Base-by-base conservation (phyloP, 2,329 filamentous ascomycete genomes). In the Epichloe sylvatica region DNA sequence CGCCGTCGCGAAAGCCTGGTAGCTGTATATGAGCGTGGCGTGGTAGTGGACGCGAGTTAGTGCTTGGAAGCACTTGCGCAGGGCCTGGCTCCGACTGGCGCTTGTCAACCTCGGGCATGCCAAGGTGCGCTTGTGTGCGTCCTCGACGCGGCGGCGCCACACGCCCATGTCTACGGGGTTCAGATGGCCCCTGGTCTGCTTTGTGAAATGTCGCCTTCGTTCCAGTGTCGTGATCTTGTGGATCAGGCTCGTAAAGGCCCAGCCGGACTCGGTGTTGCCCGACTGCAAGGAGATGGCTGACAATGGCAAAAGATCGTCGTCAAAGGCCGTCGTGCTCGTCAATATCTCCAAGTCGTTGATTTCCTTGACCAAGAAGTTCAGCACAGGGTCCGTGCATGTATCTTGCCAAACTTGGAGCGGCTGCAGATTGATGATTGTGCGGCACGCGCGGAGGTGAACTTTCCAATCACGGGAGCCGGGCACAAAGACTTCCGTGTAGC, bases 21-120 rank as follows among this genome's bases (percentile, higher is more conserved):
- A 56, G 40, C 52, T 52, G 43, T 57, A 57, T 15, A 57, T 51
- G 1, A 57, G 49, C 8, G 47, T 54, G 11, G 56, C 52, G 37
- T 54, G 47, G 35, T 55, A 55, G n/a, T 57, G 52, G 7, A 54
- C 52, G 3, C 51, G 50, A 2, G 54, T 45, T 2, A 56, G 46
- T 1, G 52, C 52, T 6, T 56, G 44, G n/a, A 57, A 55, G 33
- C 42, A 51, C 5, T 46, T 30, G n/a, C 50, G 50, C 19, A 52
- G 33, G 11, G 51, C 37, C 34, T 43, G 49, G 13, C 21, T 33
- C 17, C n/a, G 42, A 43, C 41, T 51, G 35, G 40, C 45, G 35
- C 39, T 48, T 38, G 19, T 50, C 8, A 57, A 40, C 7, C 52
- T 41, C n/a, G 53, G 52, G 13, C 48, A 50, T 9, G 51, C 35